Base-by-base conservation (phyloP, 495 filamentous ascomycete species). In the Aspergillus haitiensis region DNA sequence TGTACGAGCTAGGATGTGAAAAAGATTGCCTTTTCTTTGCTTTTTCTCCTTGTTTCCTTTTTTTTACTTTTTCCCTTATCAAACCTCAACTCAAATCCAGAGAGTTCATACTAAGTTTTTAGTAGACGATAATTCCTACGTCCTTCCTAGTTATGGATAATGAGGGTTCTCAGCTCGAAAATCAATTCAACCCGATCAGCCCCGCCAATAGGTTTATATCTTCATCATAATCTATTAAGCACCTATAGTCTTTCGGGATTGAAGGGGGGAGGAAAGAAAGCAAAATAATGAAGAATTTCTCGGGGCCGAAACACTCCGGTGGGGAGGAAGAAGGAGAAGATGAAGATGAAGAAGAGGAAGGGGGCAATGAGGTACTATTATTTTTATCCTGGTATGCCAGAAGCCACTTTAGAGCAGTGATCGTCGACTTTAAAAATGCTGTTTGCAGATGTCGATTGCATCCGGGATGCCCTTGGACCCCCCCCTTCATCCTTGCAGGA, bases 281-380 rank as follows among this genome's bases (percentile, higher is more conserved):
- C 32, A 55, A 37, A 39, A 33, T 48, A 58, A 58, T 58, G 56
- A 50, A 55, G 31, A 39, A 58, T 51, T 45, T 53, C 47, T 59
- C 57, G 21, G 21, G 21, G 3, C 21, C 21, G 21, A 3, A 27
- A 27, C 21, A 27, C 21, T 27, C 21, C 21, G 21, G 21, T 1
- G 60, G 50, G 57, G 60, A 63, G 62, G 42, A 16, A 47, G 10
- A 47, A 47, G 10, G 18, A 47, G 18, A 9, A 34, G 40, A 15
- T 52, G 37, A 52, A 59, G 59, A 58, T 57, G 69, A 15, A 56
- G 37, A 52, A 59, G 59, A 58, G 59, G 69, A 68, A 75, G 66
- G 70, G 72, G 72, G 21, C 21, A 27, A 27, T 27, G 72, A 70
- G 72, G 72, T 70, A 63, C 65, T 71, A 70, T 72, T 71, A 52